These are phyloP conservation scores for Monilinia fructigena DNA, from an alignment of 2,329 filamentous ascomycete species.

Conservation along the genomic window DNA sequence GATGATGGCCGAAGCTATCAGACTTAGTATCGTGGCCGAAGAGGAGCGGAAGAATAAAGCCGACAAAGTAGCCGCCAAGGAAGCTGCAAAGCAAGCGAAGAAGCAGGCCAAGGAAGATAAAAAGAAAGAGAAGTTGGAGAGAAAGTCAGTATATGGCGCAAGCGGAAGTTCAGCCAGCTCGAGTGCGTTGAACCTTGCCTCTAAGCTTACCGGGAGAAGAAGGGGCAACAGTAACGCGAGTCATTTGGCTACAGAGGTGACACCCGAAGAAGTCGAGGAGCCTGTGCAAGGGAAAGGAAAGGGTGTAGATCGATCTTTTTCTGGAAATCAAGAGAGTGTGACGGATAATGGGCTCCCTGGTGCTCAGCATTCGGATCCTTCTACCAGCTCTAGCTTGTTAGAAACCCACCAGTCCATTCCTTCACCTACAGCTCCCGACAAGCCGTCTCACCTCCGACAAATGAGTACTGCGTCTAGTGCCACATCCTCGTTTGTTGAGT, in stretches of 20 bases:
- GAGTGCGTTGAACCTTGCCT: conserved; percentile 56
- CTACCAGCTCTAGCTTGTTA: conserved; percentile 27
- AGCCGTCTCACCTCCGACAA: conserved; percentile 72
- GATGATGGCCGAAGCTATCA: conserved; percentile 97
- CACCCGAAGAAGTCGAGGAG: conserved; percentile 46
- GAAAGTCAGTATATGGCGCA: conserved; percentile 53
- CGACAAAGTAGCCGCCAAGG: conserved; percentile 75
- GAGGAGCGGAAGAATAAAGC: conserved; percentile 87
- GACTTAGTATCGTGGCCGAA: conserved; percentile 85
- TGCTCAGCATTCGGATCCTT: conserved; percentile 32
- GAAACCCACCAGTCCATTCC: conserved; percentile 48
- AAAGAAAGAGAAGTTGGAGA: conserved; percentile 57
- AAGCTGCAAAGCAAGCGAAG: conserved; percentile 78
- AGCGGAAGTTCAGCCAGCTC: conserved; percentile 55
- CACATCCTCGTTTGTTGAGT: conserved; percentile 73
- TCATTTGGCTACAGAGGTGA: conserved; percentile 58
- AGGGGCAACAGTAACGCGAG: conserved; percentile 59
- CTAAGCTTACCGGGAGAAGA: conserved; percentile 47
- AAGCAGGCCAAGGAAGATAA: conserved; percentile 81
- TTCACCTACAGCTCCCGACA: conserved; percentile 51
- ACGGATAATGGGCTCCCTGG: conserved; percentile 30
- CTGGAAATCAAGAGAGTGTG: conserved; percentile 21
- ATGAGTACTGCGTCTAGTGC: conserved; percentile 85
- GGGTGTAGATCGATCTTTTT: conserved; percentile 56
- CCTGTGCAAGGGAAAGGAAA: conserved; percentile 59